Conservation (phyloP, 768 basidiomycete species). For the Tricholoma matsutake region DNA sequence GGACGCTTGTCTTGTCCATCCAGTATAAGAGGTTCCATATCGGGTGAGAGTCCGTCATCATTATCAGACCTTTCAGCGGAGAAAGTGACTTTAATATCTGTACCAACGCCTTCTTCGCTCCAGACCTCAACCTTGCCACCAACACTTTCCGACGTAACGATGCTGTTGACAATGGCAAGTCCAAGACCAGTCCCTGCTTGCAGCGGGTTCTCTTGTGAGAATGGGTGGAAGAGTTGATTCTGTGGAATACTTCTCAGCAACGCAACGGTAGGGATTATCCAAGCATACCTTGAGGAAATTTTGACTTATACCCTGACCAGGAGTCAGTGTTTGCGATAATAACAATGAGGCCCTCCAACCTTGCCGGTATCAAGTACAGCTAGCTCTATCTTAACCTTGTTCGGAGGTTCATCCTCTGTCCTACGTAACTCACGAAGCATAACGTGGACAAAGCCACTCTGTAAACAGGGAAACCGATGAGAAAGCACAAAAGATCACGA, state of each 20-base stretch:
- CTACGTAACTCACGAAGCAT: conserved; percentile 69
- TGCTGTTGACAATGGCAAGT: conserved; percentile 92
- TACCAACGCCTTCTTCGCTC: conserved; percentile 88
- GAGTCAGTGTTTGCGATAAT: conserved; percentile 1
- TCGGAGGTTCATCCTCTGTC: conserved; percentile 47
- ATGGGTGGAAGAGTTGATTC: conserved; percentile 96
- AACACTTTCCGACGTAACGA: conserved; percentile 81
- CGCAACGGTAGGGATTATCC: background rate
- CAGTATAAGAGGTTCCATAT: conserved; percentile 45
- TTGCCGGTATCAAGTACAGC: conserved; percentile 89
- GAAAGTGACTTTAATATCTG: conserved; percentile 87
- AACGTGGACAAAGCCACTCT: conserved; percentile 89
- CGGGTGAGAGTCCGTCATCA: conserved; percentile 27
- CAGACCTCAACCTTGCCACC: conserved; percentile 91
- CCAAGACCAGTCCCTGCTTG: conserved; percentile 93
- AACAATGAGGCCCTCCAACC: conserved; percentile 32
- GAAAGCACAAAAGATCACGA: background rate
- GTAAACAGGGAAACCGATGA: conserved; percentile 4
- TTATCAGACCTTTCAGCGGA: conserved; percentile 61
- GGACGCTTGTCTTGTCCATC: conserved; percentile 40
- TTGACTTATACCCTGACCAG: conserved; percentile 76
- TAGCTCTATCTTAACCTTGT: conserved; percentile 75
- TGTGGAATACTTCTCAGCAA: conserved; percentile 22
- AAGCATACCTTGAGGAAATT: conserved; percentile 77
- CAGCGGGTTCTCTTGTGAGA: conserved; percentile 93